These are phyloP conservation scores for Tricholoma matsutake DNA, from an alignment of 768 basidiomycete species.

Conservation along the genomic window DNA sequence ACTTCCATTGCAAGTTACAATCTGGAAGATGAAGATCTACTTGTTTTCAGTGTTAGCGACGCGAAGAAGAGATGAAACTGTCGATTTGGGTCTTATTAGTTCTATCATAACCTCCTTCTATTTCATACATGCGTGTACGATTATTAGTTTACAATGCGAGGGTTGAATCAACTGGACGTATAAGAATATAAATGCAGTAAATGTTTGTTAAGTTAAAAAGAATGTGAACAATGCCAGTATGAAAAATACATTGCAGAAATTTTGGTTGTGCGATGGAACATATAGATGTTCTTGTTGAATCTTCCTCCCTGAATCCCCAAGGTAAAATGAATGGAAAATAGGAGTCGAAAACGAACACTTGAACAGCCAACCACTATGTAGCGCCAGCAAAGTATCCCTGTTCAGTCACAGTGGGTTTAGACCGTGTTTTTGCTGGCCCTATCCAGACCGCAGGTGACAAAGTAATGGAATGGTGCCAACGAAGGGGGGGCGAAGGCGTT, in stretches of 20 bases:
- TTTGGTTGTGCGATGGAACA: not conserved
- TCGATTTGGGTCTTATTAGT: not conserved
- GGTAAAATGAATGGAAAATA: slow-evolving; percentile 8
- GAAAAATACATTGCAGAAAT: not conserved
- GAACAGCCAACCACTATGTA: not conserved
- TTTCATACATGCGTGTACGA: not conserved
- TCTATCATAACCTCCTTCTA: not conserved
- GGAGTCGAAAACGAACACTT: not conserved
- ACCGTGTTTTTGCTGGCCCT: slow-evolving; percentile 14
- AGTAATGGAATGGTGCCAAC: slow-evolving; percentile 14
- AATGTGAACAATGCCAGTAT: not conserved
- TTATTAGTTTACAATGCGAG: not conserved
- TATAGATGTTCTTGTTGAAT: slow-evolving; percentile 7
- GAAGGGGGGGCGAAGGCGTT: slow-evolving; percentile 21
- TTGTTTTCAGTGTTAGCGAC: slow-evolving; percentile 76
- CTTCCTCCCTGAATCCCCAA: slow-evolving; percentile 19
- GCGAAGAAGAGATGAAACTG: slow-evolving; percentile 51
- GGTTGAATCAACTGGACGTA: not conserved
- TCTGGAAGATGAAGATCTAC: slow-evolving; percentile 84
- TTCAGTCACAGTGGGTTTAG: slow-evolving; percentile 14
- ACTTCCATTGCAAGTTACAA: slow-evolving; percentile 85
- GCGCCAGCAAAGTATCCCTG: slow-evolving; percentile 4
- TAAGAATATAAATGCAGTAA: not conserved
- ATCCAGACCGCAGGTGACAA: slow-evolving; percentile 10
- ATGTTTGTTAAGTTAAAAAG: not conserved